Evolutionary conservation across 352 stramenopile genomes (phyloP), one percentile per base, ranked within the genome.

Genomic region (Phytopythium vexans): DNA sequence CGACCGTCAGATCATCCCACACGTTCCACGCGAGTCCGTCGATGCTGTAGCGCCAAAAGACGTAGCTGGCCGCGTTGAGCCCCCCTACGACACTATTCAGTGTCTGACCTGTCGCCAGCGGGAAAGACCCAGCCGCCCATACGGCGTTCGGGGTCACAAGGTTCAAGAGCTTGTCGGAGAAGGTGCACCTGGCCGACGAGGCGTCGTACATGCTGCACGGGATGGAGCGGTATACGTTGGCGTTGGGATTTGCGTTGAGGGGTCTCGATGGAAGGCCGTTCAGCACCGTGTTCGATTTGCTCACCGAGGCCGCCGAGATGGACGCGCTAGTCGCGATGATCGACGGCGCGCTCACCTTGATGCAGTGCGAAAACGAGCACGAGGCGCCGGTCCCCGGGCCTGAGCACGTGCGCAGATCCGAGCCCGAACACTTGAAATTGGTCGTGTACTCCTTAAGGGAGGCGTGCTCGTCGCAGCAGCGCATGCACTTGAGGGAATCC

Each of bases 41-140:
- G 16, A 21, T 15, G 32, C 54, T 66, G 66, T 84, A 85, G 35
- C 77, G 77, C 80, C 80, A 89, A 45, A 77, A 86, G 5, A 64
- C n/a, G 11, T 49, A 59, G 4, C 55, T 14, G 9, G 9, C n/a
- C 6, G 39, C 40, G 2, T 43, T 39, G 4, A 42, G 6, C 38
- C 34, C 27, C 35, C 32, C 32, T 37, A 36, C 1, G 31, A 27
- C 5, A 37, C 5, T 14, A 52, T 12, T 44, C 27, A 12, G 39
- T 46, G 10, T 5, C 16, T 4, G 48, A 3, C 5, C 36, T 53
- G 21, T 35, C 14, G 6, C 37, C 41, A 6, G n/a, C n/a, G n/a
- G n/a, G n/a, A n/a, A n/a, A n/a, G n/a, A n/a, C n/a, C n/a, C n/a
- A n/a, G n/a, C n/a, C n/a, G n/a, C n/a, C 39, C 39, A 43, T 6